phyloP scores from a whole-genome alignment of 1,284 basidiomycete species.

The Sparassis latifolia region DNA sequence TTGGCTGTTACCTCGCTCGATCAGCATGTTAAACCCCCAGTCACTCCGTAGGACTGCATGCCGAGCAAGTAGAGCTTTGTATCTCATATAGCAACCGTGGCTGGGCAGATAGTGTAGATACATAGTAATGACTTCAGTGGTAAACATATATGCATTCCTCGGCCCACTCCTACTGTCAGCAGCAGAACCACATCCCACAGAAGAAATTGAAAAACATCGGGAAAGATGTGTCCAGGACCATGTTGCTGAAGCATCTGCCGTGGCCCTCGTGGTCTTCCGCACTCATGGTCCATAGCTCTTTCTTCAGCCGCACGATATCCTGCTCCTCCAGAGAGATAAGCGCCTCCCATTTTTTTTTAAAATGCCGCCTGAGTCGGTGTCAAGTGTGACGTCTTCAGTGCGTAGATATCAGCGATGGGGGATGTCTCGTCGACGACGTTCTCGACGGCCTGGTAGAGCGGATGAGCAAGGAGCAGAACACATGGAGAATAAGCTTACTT shows the following conservation, averaged over 20 bases:
- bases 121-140: too few species aligned
- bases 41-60: too few species aligned
- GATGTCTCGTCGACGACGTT: constrained; percentile 49
- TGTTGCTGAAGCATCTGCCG: constrained; percentile 77
- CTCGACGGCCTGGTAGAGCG: constrained; percentile 57
- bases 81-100: too few species aligned
- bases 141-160: too few species aligned
- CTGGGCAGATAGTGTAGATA: too few species aligned
- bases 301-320: constrained; percentile 75
- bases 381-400: constrained; percentile 77
- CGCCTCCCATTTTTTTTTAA: constrained; percentile 88
- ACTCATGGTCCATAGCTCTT: constrained; percentile 92
- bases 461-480: constrained; percentile 3
- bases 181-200: too few species aligned
- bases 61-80: too few species aligned
- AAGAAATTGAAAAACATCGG: too few species aligned
- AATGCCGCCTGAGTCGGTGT: constrained; percentile 66
- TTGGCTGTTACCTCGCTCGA: too few species aligned
- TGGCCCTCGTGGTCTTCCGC: constrained; percentile 72
- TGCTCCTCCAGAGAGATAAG: constrained; percentile 87
- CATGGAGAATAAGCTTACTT: constrained; percentile 41
- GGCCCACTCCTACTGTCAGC: too few species aligned
- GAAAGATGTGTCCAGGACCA: constrained; percentile 55
- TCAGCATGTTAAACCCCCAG: too few species aligned
- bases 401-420: constrained; percentile 71